These are phyloP conservation scores for Ilex paraguariensis DNA, from an alignment of 305 asterid genomes.

Conservation along the genomic window DNA sequence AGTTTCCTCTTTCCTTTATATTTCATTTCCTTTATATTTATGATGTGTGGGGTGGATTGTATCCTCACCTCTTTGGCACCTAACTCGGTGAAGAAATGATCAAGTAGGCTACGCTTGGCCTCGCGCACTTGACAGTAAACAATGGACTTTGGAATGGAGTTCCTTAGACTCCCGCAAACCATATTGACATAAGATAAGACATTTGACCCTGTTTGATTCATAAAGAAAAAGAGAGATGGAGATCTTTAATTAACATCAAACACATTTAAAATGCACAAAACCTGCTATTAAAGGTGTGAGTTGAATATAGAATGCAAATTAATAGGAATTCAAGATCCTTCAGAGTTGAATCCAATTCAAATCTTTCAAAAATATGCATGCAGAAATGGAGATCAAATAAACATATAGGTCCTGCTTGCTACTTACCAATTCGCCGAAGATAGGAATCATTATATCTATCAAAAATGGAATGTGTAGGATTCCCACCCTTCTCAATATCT, in stretches of 20 bases:
- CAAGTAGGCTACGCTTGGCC: constrained; percentile 92
- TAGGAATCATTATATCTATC: constrained; percentile 92
- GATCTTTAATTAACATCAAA: background rate
- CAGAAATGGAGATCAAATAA: constrained; percentile 1
- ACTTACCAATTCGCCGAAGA: constrained; percentile 86
- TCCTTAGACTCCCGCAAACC: constrained; percentile 81
- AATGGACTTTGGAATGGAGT: constrained; percentile 92
- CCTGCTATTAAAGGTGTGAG: too few relatives aligned
- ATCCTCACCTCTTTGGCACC: constrained; percentile 75
- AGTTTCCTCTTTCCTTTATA: background rate
- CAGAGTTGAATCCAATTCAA: background rate
- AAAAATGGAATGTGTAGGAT: constrained; percentile 91
- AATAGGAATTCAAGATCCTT: too few relatives aligned
- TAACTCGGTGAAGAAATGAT: constrained; percentile 76
- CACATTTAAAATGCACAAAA: too few relatives aligned
- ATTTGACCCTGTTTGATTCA: constrained; percentile 51
- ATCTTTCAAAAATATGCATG: background rate
- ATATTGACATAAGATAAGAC: constrained; percentile 86
- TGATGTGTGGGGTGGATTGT: background rate
- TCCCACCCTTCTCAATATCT: constrained; percentile 99
- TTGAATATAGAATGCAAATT: too few relatives aligned
- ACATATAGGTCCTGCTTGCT: background rate
- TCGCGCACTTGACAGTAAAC: constrained; percentile 98
- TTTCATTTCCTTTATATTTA: background rate
- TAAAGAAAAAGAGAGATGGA: background rate